Percentiles rank a stretch among this genome's conserved stretches.
phyloP scores from a whole-genome alignment of 2,329 filamentous ascomycete species.

The Ophiostoma himal-ulmi region DNA sequence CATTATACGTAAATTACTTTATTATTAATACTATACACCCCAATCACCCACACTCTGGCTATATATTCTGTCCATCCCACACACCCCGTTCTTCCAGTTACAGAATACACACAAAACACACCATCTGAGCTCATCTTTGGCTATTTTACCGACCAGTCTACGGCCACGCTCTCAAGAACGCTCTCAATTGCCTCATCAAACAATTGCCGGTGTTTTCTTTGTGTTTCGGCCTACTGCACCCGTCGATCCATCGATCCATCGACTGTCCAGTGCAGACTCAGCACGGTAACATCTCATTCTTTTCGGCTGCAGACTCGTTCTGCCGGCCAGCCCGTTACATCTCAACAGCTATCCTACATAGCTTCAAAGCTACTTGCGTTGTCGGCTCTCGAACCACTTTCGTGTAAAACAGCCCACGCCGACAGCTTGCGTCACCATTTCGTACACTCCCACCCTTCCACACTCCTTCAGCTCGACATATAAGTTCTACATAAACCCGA shows the following conservation, averaged over 20 bases:
- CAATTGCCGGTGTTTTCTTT: background rate
- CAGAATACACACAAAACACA: slow-evolving; percentile 13
- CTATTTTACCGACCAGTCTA: background rate
- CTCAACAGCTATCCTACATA: background rate
- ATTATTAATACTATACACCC: background rate
- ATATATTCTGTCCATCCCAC: slow-evolving; percentile 13
- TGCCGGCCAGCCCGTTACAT: slow-evolving; percentile 13
- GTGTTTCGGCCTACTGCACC: background rate
- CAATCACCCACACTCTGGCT: background rate
- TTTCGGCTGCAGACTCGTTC: slow-evolving; percentile 20
- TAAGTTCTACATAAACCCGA: background rate
- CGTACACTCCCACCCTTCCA: background rate
- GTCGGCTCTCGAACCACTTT: background rate
- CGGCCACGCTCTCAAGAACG: background rate
- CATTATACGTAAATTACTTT: background rate
- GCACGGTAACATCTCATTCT: background rate
- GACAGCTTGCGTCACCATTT: background rate
- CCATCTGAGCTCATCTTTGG: slow-evolving; percentile 1
- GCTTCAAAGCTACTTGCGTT: background rate
- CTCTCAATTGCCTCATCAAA: background rate
- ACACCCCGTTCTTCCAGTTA: slow-evolving; percentile 13
- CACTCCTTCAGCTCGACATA: background rate
- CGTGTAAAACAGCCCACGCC: background rate
- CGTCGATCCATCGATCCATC: background rate
- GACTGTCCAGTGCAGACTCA: background rate